Evolutionary conservation across 345 rosid genomes (phyloP), one percentile per base, ranked within the genome.

Genomic region (Brassica carinata): DNA sequence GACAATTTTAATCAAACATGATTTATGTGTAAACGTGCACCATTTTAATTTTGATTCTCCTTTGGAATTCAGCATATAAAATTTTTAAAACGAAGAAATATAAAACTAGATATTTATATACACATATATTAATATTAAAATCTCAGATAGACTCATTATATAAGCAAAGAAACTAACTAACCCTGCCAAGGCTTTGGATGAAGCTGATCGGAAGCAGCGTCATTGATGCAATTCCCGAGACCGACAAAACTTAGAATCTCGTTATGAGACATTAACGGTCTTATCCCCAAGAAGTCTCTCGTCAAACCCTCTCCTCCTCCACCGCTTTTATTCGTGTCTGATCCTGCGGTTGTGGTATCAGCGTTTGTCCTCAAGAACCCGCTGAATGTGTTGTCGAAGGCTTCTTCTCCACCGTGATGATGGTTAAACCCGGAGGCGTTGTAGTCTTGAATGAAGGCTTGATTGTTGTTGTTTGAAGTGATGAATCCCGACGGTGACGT

Each of bases 201-300:
- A 26, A 86, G 85, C 23, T 89, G 91, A 33, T 87, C 79, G 45
- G 82, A 77, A 83, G 72, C 65, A 68, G 87, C 64, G 77, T 81
- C 48, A 74, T 86, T 84, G 29, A 89, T 85, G 87, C 88, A 88
- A 29, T 84, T 87, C 5, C 88, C 90, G 34, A 92, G 85, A 36
- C 90, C 94, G 26, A 92, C 88, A 69, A 91, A 85, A 72, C 83
- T 88, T 68, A 95, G 78, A 74, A 95, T 87, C 79, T 90, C 95
- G 77, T 84, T 87, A n/a, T 87, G 94, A 57, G 95, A 89, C 78
- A 81, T 75, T 33, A 91, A 83, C 3, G 94, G 86, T 79, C 91
- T 84, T 40, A 92, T 69, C 34, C 96, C 97, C 84, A 92, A 86
- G 89, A 94, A 94, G 80, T 94, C 98, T 85, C 98, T 90, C 0